Base-by-base conservation (phyloP, 2,329 filamentous ascomycete species). In the Sclerotinia nivalis region DNA sequence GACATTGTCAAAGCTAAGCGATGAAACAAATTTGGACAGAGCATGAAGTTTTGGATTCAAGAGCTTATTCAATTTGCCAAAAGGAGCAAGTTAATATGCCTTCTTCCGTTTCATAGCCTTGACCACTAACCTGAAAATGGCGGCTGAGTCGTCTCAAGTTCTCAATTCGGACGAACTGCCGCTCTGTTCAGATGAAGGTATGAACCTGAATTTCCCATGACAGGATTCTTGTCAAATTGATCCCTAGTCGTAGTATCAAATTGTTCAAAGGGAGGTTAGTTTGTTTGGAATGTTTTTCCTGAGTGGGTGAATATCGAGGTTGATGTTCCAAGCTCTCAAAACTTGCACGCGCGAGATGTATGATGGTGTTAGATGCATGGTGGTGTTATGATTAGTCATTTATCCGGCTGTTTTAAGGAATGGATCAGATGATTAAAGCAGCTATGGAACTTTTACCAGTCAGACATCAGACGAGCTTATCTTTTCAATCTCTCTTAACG, bases 111-210 rank as follows among this genome's bases (percentile, higher is more conserved):
- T 62, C 59, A 62, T 18, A 49, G 59, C 59, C 49, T 62, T 49
- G 22, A 59, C 22, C 22, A 59, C 34, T 20, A 59, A 22, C 56
- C 37, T 43, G 56, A 43, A 59, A 37, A 40, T 31, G 22, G 59
- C 59, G 43, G 59, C 59, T 49, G 59, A 34, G 12, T 4, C 34
- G 59, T 62, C 49, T 62, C 59, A 49, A 49, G 43, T 62, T n/a
- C 43, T 47, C 40, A 15, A n/a, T 62, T 62, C 59, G 45, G 43
- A 62, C 22, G 43, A 62, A 62, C 59, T 34, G 12, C 7, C 20
- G 59, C 10, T 13, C 6, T n/a, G 45, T 59, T 25, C 20, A 59
- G 34, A 40, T 43, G 37, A 25, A n/a, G 28, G 20, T 34, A 62
- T 34, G 28, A n/a, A 45, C 31, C 18, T n/a, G 12, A 25, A n/a